Percentiles rank a stretch among this genome's conserved stretches.
Conservation (phyloP, 2,329 filamentous ascomycete genomes). For the Teratosphaeriaceae sp. region DNA sequence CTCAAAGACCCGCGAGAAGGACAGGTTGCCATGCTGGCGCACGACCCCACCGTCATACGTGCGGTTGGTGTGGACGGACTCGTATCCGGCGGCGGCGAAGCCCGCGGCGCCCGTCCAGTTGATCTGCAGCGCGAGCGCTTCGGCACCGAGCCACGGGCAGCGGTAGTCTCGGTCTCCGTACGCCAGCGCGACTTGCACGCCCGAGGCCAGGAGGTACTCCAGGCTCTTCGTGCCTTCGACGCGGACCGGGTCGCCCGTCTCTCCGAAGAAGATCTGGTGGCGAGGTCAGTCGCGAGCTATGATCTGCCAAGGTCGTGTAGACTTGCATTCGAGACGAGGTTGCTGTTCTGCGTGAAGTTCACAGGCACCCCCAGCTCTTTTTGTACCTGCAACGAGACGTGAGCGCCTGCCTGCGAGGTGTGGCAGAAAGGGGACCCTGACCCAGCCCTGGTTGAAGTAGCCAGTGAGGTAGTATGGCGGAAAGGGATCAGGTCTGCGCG, state of each 20-base stretch:
- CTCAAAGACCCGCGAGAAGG: slow-evolving; percentile 30
- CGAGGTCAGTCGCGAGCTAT: too few species aligned
- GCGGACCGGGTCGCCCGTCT: slow-evolving; percentile 16
- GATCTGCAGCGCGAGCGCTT: slow-evolving; percentile 21
- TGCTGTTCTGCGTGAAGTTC: slow-evolving; percentile 35
- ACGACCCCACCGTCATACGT: slow-evolving; percentile 25
- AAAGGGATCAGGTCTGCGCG: slow-evolving; percentile 17
- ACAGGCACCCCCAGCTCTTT: slow-evolving; percentile 40
- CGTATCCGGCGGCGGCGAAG: slow-evolving; percentile 26
- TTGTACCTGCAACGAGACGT: too few species aligned
- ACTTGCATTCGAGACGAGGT: not conserved
- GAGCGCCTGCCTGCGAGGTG: too few species aligned
- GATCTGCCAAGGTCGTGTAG: too few species aligned
- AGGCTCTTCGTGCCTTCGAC: slow-evolving; percentile 16
- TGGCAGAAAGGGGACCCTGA: too few species aligned
- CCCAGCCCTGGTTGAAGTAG: slow-evolving; percentile 40
- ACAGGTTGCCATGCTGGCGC: slow-evolving; percentile 29
- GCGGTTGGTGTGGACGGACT: slow-evolving; percentile 21
- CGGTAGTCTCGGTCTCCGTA: slow-evolving; percentile 25
- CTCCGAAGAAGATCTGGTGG: slow-evolving; percentile 9
- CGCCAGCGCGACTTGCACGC: slow-evolving; percentile 21
- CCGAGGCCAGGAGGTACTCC: slow-evolving; percentile 19
- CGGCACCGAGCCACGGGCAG: slow-evolving; percentile 25
- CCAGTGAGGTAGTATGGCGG: slow-evolving; percentile 24
- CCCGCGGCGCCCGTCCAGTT: slow-evolving; percentile 17